Evolutionary conservation across 2,329 filamentous ascomycete species (phyloP).

Genomic region (Chaetomiaceae sp.): DNA sequence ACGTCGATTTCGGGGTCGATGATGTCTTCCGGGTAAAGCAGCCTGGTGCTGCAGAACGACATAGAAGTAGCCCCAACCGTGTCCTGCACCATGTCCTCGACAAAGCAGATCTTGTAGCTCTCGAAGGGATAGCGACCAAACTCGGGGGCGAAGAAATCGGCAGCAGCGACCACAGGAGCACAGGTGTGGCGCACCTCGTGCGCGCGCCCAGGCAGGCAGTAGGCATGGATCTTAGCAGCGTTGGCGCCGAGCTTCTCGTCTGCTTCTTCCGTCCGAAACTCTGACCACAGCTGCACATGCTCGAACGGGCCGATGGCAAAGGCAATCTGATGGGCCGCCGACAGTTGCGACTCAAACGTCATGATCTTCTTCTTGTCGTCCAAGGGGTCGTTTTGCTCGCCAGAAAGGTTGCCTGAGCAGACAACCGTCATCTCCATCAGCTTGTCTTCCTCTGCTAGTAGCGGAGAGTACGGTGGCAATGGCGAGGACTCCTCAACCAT

Average conservation of each 20-base stretch:
- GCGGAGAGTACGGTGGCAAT: constrained; percentile 2
- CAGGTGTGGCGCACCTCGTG: constrained; percentile 85
- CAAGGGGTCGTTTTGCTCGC: constrained; percentile 70
- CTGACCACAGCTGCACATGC: constrained; percentile 75
- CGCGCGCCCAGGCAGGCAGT: constrained; percentile 76
- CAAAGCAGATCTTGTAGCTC: constrained; percentile 88
- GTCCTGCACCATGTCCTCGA: constrained; percentile 78
- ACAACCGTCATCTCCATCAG: constrained; percentile 82
- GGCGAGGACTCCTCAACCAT: constrained; percentile 33
- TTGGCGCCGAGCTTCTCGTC: constrained; percentile 86
- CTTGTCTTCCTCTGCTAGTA: constrained; percentile 69
- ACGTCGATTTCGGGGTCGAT: constrained; percentile 80
- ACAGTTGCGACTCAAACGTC: constrained; percentile 69
- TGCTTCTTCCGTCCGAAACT: constrained; percentile 83
- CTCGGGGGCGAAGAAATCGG: constrained; percentile 85
- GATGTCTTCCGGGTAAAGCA: constrained; percentile 79
- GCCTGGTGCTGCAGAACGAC: constrained; percentile 76
- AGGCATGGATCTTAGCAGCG: constrained; percentile 82
- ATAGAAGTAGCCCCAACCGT: constrained; percentile 74
- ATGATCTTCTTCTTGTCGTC: constrained; percentile 82
- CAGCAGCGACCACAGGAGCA: constrained; percentile 72
- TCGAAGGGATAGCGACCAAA: constrained; percentile 89
- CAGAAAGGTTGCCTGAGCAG: constrained; percentile 81
- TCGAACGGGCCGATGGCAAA: constrained; percentile 95
- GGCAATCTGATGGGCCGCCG: constrained; percentile 80